Evolutionary conservation across 2,329 filamentous ascomycete species (phyloP), one percentile per base, ranked within the genome.

Genomic region (Domatiomyces globalis): DNA sequence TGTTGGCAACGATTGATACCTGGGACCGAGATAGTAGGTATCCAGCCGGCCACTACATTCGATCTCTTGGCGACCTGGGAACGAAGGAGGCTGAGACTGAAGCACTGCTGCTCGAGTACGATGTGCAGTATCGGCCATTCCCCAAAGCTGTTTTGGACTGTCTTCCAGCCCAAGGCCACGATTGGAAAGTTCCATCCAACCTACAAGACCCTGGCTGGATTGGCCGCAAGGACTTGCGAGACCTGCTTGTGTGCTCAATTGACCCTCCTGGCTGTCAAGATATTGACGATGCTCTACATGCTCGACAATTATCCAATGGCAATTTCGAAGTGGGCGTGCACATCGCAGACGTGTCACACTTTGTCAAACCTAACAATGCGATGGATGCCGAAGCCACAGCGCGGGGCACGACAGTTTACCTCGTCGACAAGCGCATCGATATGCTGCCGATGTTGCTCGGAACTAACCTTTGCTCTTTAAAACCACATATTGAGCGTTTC

Each of bases 261-360:
- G 92, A 98, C 65, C 92, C 92, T 47, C 80, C 87, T 27, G 89
- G 89, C 1, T 98, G 92, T 68, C 90, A 96, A 63, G 92, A 98
- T 72, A 98, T 98, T 53, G 92, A 98, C 62, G 94, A 98, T 68
- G 92, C 92, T 17, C 78, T 98, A 5, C 94, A 98, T 67, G 89
- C 92, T 5, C 78, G 82, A 54, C 75, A 77, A 48, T 71, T 98
- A 19, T 83, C 87, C 0, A 96, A 96, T 62, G 92, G 94, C 44
- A 95, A 96, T 66, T 89, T 82, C 58, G 87, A 96, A 67, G 88
- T 98, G 8, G 92, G 92, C 57, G 92, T 98, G 15, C 94, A 98
- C 68, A 98, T 98, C 67, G 94, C 92, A 25, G 92, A 98, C 67
- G 92, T 98, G n/a, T 96, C 92, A 8, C 85, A 98, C 69, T 98